Base-by-base conservation (phyloP, 73 alveolate species). In the Paramecium primaurelia region DNA sequence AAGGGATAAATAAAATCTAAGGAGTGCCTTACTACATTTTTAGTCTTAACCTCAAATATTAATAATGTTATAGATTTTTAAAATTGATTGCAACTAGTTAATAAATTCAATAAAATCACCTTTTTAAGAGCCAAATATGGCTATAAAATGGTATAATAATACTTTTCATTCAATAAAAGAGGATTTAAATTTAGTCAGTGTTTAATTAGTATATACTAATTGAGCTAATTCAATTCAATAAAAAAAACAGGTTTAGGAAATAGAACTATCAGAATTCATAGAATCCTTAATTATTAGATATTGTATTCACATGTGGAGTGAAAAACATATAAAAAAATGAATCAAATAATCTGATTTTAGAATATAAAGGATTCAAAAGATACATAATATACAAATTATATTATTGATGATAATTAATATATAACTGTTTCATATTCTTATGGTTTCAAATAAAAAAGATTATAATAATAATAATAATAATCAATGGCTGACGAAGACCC, bases 401-500 rank as follows among this genome's bases (percentile, higher is more conserved):
- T n/a, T 18, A 54, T 54, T 54, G 69, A 18, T 54, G 69, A 54
- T 54, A 16, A 54, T 54, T 64, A 64, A 64, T 64, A 10, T 64
- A 64, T 64, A 64, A 64, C 84, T 25, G 84, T 64, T 64, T 64
- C 84, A 28, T 14, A 64, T 64, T 10, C 49, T 25, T 64, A 28
- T 32, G 20, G 8, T 64, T 28, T 14, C 16, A 32, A 64, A 64
- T 12, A 28, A 25, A 64, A 64, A 64, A 64, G 84, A 64, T 64
- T 64, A 64, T 64, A 28, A 64, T 64, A 64, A 64, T 64, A 64
- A 64, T 64, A 64, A 28, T 64, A 64, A 64, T 64, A 64, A 54
- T 25, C 69, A 54, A 64, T 64, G 84, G 84, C 84, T 64, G 84
- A 64, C 6, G 84, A 64, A 25, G 84, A 64, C 28, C 84, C 84